Conservation (phyloP, 2,329 filamentous ascomycete genomes). For the Clathrospora elynae region DNA sequence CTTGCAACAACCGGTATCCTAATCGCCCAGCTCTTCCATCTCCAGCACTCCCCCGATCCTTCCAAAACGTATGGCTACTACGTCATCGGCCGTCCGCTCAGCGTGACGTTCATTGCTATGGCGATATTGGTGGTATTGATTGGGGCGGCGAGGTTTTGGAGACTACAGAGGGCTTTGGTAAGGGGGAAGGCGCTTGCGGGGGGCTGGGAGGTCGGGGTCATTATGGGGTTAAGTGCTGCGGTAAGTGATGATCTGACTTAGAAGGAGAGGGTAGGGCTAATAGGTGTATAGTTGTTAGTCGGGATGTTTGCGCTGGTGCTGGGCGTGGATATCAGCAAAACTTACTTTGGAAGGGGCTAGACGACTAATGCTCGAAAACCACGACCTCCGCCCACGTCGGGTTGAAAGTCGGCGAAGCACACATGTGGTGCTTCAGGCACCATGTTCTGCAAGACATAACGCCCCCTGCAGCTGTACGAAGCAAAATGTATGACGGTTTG, state of each 20-base stretch:
- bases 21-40: conserved; percentile 69
- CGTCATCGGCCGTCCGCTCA: conserved; percentile 64
- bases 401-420: no score
- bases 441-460: no score
- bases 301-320: conserved; percentile 26
- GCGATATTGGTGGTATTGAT: conserved; percentile 58
- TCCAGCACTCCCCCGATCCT: conserved; percentile 57
- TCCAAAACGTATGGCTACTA: conserved; percentile 62
- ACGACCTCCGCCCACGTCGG: no score
- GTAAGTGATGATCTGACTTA: conserved; percentile 55
- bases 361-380: background rate
- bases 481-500: no score
- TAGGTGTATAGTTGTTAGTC: conserved; percentile 16
- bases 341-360: conserved; percentile 4
- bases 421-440: no score
- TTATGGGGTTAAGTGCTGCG: conserved; percentile 54
- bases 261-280: no score
- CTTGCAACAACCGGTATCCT: conserved; percentile 69
- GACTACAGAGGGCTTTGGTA: conserved; percentile 64
- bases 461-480: no score
- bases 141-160: conserved; percentile 65
- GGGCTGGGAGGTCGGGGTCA: conserved; percentile 62
- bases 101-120: conserved; percentile 54
- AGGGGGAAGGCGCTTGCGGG: conserved; percentile 62
- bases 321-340: conserved; percentile 26